Conservation (phyloP, 73 alveolate genomes). For the Paramecium bursaria region DNA sequence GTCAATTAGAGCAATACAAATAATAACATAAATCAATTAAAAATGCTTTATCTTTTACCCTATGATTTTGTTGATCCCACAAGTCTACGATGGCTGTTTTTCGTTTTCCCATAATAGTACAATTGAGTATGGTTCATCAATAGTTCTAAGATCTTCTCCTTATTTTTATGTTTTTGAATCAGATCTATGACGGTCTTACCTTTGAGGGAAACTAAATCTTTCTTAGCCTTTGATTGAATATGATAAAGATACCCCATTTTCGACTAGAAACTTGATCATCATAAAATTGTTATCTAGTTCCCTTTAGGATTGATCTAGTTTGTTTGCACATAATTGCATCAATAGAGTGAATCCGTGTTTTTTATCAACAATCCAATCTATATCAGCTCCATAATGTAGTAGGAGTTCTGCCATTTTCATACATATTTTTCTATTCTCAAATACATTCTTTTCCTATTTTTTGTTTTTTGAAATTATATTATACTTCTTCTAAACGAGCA, state of each 20-base stretch:
- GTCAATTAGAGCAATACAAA: too few species aligned
- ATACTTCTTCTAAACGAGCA: constrained; percentile 78
- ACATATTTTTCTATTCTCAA: constrained; percentile 85
- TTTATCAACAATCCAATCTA: constrained; percentile 72
- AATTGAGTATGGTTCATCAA: constrained; percentile 10
- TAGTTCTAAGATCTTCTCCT: constrained; percentile 57
- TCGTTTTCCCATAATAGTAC: constrained; percentile 57
- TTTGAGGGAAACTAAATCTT: constrained; percentile 56
- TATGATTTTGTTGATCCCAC: not conserved
- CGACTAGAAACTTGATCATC: constrained; percentile 74
- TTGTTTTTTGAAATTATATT: not conserved
- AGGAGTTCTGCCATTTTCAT: constrained; percentile 83
- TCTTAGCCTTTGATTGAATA: constrained; percentile 22
- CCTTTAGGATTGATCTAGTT: constrained; percentile 68
- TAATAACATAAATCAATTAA: too few species aligned
- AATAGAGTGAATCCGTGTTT: constrained; percentile 80
- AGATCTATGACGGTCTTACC: constrained; percentile 60
- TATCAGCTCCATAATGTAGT: constrained; percentile 83
- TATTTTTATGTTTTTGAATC: constrained; percentile 60
- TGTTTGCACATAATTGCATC: constrained; percentile 78
- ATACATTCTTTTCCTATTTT: constrained; percentile 71
- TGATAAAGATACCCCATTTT: constrained; percentile 73
- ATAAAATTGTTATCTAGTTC: constrained; percentile 75
- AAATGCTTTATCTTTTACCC: not conserved
- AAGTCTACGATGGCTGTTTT: constrained; percentile 24